Evolutionary conservation across 2,329 filamentous ascomycete species (phyloP).

Genomic region (Colletotrichum tofieldiae): DNA sequence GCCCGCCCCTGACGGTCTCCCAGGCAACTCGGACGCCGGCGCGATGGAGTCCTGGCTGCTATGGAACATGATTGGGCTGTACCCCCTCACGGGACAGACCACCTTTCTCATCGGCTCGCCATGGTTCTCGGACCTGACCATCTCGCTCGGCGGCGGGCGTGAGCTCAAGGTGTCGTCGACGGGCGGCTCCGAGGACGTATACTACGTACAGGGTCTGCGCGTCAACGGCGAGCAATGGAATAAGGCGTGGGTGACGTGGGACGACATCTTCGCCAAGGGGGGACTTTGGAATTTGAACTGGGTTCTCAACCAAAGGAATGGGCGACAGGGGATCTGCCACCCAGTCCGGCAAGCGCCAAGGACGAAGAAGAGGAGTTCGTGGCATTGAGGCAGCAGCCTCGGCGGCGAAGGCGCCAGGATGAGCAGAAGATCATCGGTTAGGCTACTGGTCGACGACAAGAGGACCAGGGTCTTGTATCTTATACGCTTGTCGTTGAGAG

Average conservation of each 20-base stretch:
- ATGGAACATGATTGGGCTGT: constrained; percentile 79
- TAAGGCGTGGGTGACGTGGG: constrained; percentile 77
- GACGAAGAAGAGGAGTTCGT: constrained; percentile 9
- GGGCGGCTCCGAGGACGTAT: constrained; percentile 64
- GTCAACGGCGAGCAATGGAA: constrained; percentile 77
- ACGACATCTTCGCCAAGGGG: constrained; percentile 77
- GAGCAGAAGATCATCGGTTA: constrained; percentile 9
- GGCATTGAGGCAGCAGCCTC: background rate
- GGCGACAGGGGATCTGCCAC: constrained; percentile 73
- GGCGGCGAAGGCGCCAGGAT: background rate
- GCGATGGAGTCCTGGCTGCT: constrained; percentile 81
- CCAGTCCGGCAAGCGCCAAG: constrained; percentile 67
- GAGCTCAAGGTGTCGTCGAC: constrained; percentile 68
- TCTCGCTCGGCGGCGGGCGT: constrained; percentile 71
- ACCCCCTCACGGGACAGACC: constrained; percentile 78
- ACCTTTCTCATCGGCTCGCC: constrained; percentile 77
- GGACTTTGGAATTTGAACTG: constrained; percentile 76
- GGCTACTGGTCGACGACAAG: background rate
- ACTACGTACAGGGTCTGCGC: constrained; percentile 76
- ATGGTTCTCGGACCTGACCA: constrained; percentile 73
- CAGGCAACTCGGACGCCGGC: constrained; percentile 80
- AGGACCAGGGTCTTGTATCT: background rate
- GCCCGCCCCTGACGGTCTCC: constrained; percentile 69
- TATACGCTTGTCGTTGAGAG: background rate
- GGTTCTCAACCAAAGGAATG: constrained; percentile 68